These are phyloP conservation scores for Emericellopsis terricola DNA, from an alignment of 495 filamentous ascomycete genomes.

Conservation along the genomic window DNA sequence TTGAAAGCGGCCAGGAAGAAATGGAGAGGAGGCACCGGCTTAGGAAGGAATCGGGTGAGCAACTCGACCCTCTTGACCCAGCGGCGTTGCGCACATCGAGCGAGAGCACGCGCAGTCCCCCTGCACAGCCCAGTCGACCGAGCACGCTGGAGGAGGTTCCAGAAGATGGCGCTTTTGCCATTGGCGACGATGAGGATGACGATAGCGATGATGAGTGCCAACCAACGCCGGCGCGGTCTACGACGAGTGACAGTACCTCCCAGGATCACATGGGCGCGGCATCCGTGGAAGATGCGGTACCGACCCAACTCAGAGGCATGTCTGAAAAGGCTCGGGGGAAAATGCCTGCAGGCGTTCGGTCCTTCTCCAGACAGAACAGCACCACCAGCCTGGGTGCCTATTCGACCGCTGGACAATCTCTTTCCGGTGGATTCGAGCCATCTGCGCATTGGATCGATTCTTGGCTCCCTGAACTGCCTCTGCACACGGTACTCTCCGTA, in stretches of 20 bases:
- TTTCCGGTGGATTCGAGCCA: conserved; percentile 51
- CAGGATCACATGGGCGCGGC: conserved; percentile 56
- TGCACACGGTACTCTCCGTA: conserved; percentile 75
- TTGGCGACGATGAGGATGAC: conserved; percentile 73
- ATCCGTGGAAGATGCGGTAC: conserved; percentile 60
- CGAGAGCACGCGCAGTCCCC: conserved; percentile 54
- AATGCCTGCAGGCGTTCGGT: conserved; percentile 69
- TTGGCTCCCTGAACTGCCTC: conserved; percentile 81
- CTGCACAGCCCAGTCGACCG: conserved; percentile 31
- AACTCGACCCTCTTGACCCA: conserved; percentile 23
- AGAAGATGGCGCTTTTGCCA: conserved; percentile 64
- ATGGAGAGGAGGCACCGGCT: conserved; percentile 64
- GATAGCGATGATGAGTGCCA: conserved; percentile 51
- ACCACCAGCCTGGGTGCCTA: conserved; percentile 64
- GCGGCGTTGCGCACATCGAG: conserved; percentile 41
- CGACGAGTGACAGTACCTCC: conserved; percentile 51
- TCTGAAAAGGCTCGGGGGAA: conserved; percentile 96
- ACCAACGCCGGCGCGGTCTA: conserved; percentile 52
- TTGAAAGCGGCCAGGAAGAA: conserved; percentile 90
- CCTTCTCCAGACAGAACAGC: conserved; percentile 85
- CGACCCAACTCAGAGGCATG: conserved; percentile 86
- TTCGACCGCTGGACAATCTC: conserved; percentile 30
- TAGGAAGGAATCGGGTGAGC: conserved; percentile 45
- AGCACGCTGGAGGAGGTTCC: conserved; percentile 59
- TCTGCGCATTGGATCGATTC: conserved; percentile 72